Evolutionary conservation across 2,329 filamentous ascomycete species (phyloP), one percentile per base, ranked within the genome.

Genomic region (Hymenoscyphus fraxineus): DNA sequence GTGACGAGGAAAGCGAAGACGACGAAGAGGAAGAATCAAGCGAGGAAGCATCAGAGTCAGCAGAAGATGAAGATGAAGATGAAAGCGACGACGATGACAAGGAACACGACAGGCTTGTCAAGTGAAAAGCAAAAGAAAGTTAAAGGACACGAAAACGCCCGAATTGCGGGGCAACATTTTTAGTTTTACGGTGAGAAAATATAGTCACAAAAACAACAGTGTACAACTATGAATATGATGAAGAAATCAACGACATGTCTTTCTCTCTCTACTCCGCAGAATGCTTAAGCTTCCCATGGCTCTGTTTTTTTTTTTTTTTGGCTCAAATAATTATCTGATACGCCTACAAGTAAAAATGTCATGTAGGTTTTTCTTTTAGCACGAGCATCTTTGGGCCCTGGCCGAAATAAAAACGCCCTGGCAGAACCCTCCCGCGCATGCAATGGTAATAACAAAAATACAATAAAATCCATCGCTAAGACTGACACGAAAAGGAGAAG

Each of bases 21-120:
- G 77, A 76, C 35, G 79, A 66, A 78, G 59, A 73, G 73, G 58
- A 81, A 81, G 55, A 79, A 81, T 27, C 80, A 78, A 39, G 80
- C 1, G 81, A 82, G 64, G 76, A 76, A 38, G 79, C 63, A 61
- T 68, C 67, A 19, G 66, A 69, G n/a, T 27, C 27, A 27, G 27
- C 27, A 27, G 68, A 62, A 56, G 70, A n/a, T n/a, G n/a, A 69
- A 65, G 66, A 66, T 10, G 69, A 70, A 77, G 67, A 66, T 32
- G 69, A 70, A 32, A 72, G 62, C 63, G 71, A 71, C n/a, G 66
- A 71, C 44, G 63, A 67, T 56, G 68, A 70, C 55, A 65, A 69
- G n/a, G 73, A 73, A 67, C 64, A 72, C 62, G 69, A 73, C 67
- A 73, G 72, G 70, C 71, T 76, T 64, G 72, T 75, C 35, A 73